These are phyloP conservation scores for Mortierella sp. DNA, from an alignment of 371 early-diverging fungal genomes.

Conservation along the genomic window DNA sequence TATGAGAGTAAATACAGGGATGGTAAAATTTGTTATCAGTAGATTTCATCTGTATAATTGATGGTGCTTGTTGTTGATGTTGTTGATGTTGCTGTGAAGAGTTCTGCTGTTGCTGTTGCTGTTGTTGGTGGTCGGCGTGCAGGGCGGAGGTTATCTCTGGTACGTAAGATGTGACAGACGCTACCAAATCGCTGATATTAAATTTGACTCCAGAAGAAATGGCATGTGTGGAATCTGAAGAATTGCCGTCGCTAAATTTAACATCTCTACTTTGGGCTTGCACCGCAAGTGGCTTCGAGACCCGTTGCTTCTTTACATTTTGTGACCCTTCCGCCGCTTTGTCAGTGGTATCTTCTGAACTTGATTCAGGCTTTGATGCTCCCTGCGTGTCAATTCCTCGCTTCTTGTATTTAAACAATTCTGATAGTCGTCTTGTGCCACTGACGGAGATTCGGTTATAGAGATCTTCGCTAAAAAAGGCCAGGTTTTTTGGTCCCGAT, in stretches of 20 bases:
- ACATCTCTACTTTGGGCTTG: not conserved
- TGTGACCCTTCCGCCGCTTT: too few species aligned
- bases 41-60: slow-evolving; percentile 6
- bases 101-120: slow-evolving; percentile 1
- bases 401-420: not conserved
- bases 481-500: not conserved
- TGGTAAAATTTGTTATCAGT: slow-evolving; percentile 16
- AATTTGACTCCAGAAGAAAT: slow-evolving; percentile 8
- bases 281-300: not conserved
- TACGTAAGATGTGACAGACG: slow-evolving; percentile 35
- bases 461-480: slow-evolving; percentile 20
- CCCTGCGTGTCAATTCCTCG: not conserved
- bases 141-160: slow-evolving; percentile 28
- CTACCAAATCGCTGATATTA: slow-evolving; percentile 42
- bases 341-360: not conserved
- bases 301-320: not conserved
- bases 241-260: not conserved
- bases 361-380: not conserved
- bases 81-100: slow-evolving; percentile 7
- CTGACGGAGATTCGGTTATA: slow-evolving; percentile 17
- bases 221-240: not conserved
- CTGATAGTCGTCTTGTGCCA: slow-evolving; percentile 12
- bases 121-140: not conserved
- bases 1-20: slow-evolving; percentile 40
- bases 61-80: slow-evolving; percentile 13